Evolutionary conservation across 768 basidiomycete genomes (phyloP).

Genomic region (Obba rivulosa): DNA sequence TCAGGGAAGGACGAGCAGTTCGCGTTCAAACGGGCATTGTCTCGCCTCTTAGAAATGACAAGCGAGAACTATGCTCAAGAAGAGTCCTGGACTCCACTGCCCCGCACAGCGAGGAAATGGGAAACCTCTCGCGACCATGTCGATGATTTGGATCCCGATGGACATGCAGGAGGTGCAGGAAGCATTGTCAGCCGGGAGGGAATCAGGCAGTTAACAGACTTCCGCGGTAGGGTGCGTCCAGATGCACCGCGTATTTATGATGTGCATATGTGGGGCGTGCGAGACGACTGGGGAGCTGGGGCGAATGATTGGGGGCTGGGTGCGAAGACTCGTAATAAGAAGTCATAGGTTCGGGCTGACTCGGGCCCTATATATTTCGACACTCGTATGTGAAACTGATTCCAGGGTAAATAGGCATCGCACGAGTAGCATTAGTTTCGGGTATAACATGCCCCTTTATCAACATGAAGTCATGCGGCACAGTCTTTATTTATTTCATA

Average conservation of each 20-base stretch:
- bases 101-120: slow-evolving; percentile 28
- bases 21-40: slow-evolving; percentile 57
- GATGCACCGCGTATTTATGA: slow-evolving; percentile 29
- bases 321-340: too few species aligned
- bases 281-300: slow-evolving; percentile 32
- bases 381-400: too few species aligned
- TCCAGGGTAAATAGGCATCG: too few species aligned
- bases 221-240: slow-evolving; percentile 12
- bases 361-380: too few species aligned
- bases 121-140: slow-evolving; percentile 13
- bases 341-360: too few species aligned
- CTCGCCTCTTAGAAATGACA: slow-evolving; percentile 54
- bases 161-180: neutral
- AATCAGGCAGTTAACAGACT: slow-evolving; percentile 2
- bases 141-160: neutral
- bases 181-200: slow-evolving; percentile 9
- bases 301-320: too few species aligned
- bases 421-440: too few species aligned
- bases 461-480: too few species aligned
- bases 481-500: too few species aligned
- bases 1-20: slow-evolving; percentile 57
- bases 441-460: too few species aligned
- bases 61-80: slow-evolving; percentile 29
- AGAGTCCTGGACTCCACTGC: slow-evolving; percentile 33
- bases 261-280: slow-evolving; percentile 36